Conservation (phyloP, 1,284 basidiomycete genomes). For the Rhizoctonia solani region DNA sequence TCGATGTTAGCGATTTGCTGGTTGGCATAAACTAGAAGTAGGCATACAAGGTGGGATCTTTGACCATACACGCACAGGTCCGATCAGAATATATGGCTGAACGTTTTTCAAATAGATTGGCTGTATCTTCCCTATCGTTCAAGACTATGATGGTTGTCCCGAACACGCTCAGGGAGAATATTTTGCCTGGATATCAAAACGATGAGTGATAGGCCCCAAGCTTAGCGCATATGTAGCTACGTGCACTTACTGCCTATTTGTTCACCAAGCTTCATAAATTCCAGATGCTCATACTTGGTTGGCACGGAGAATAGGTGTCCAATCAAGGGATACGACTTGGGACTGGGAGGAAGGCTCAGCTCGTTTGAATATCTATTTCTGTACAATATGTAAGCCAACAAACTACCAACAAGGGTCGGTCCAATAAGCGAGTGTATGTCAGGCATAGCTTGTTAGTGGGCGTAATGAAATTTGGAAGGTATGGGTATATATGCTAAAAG, state of each 20-base stretch:
- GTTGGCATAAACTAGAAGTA: not conserved
- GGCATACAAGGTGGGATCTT: conserved; percentile 6
- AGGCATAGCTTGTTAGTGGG: too few species aligned
- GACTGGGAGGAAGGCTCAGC: not conserved
- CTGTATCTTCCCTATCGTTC: conserved; percentile 1
- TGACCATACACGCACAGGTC: not conserved
- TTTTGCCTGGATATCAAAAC: not conserved
- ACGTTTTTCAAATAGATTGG: conserved; percentile 19
- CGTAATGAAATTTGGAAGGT: too few species aligned
- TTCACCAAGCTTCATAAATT: conserved; percentile 3
- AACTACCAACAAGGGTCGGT: too few species aligned
- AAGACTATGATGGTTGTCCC: conserved; percentile 24
- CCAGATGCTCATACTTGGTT: not conserved
- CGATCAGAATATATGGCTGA: conserved; percentile 26
- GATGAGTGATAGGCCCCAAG: not conserved
- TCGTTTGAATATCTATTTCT: not conserved
- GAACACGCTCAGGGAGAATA: not conserved
- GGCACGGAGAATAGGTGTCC: conserved; percentile 27
- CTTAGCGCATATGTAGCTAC: not conserved
- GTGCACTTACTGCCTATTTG: conserved; percentile 15
- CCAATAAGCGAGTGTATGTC: too few species aligned
- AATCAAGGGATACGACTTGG: conserved; percentile 8
- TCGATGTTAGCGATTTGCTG: too few species aligned
- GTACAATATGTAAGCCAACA: not conserved
- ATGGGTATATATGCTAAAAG: too few species aligned